phyloP scores from a whole-genome alignment of 2,329 filamentous ascomycete genomes.

The Fonsecaea multimorphosa region DNA sequence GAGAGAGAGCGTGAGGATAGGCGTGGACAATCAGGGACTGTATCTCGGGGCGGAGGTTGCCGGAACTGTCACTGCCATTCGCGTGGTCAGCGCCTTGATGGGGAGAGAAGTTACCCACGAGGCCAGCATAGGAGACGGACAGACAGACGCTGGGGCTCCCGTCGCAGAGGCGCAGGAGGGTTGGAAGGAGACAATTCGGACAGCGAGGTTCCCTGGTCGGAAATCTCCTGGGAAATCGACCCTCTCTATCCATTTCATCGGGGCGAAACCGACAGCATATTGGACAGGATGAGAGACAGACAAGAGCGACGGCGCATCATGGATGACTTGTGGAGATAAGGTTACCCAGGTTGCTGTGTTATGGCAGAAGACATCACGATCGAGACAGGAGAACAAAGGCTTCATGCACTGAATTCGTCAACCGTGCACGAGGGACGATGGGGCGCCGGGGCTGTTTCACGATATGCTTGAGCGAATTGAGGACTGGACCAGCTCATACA shows the following conservation, averaged over 20 bases:
- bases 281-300: neutral
- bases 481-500: neutral
- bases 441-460: no score
- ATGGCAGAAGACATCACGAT: neutral
- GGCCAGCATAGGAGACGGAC: neutral
- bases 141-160: neutral
- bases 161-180: neutral
- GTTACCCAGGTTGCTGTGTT: neutral
- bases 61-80: neutral
- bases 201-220: neutral
- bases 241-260: no score
- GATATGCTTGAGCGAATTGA: neutral
- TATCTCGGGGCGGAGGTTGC: neutral
- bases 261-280: neutral
- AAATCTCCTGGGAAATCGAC: neutral
- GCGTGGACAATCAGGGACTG: neutral
- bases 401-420: no score
- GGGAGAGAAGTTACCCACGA: neutral
- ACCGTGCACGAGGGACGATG: no score
- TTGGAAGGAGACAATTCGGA: no score
- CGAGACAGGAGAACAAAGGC: no score
- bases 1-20: neutral
- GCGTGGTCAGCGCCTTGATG: neutral
- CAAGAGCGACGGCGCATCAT: neutral
- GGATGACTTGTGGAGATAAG: neutral